Conservation (phyloP, 2,329 filamentous ascomycete species). For the Fusarium stilboides region DNA sequence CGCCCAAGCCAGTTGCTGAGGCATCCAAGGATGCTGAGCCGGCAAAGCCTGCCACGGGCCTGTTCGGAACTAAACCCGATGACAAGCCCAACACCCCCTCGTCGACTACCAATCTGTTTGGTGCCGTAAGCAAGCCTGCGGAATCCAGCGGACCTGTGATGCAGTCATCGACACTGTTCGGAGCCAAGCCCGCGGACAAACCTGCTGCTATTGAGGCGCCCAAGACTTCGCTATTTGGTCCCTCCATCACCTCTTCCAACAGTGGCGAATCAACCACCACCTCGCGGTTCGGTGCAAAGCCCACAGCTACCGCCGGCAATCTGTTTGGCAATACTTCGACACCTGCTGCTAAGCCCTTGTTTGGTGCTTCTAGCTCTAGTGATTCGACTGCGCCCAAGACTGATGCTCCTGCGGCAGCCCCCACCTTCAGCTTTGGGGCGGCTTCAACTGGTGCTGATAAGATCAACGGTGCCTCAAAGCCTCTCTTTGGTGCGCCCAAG, state of each 20-base stretch:
- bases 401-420: conserved; percentile 44
- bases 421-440: conserved; percentile 56
- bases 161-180: conserved; percentile 55
- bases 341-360: conserved; percentile 48
- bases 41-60: conserved; percentile 47
- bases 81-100: conserved; percentile 48
- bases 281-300: conserved; percentile 48
- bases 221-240: conserved; percentile 54
- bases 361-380: conserved; percentile 47
- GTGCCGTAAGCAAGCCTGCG: conserved; percentile 52
- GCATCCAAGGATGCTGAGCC: conserved; percentile 49
- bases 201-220: conserved; percentile 39
- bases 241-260: conserved; percentile 29
- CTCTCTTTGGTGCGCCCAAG: conserved; percentile 58
- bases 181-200: conserved; percentile 52
- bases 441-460: conserved; percentile 47
- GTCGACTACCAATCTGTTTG: conserved; percentile 57
- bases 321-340: conserved; percentile 53
- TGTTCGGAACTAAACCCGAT: conserved; percentile 58
- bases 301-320: conserved; percentile 46
- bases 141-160: conserved; percentile 49
- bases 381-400: conserved; percentile 42
- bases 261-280: conserved; percentile 34
- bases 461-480: conserved; percentile 53
- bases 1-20: conserved; percentile 52